phyloP scores from a whole-genome alignment of 2,329 filamentous ascomycete genomes.

The Biscogniauxia sp. region DNA sequence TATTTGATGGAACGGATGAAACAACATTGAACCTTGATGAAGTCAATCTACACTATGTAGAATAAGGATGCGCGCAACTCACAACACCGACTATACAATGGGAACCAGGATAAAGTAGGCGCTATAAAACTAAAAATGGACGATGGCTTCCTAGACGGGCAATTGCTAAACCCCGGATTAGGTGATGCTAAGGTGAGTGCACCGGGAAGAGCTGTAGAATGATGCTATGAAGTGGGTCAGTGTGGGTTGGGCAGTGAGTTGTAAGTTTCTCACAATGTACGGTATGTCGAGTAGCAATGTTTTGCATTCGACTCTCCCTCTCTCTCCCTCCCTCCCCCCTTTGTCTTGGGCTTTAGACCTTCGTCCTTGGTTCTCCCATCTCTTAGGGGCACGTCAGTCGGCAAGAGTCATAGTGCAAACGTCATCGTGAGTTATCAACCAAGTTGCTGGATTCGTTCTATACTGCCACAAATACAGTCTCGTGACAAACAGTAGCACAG shows the following conservation, averaged over 20 bases:
- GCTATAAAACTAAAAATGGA: not conserved
- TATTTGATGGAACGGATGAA: too few relatives aligned
- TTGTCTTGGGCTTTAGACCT: not conserved
- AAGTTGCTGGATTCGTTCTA: not conserved
- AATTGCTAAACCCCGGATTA: not conserved
- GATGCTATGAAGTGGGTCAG: not conserved
- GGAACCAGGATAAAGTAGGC: too few relatives aligned
- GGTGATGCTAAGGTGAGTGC: not conserved
- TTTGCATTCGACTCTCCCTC: not conserved
- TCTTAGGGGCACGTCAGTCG: too few relatives aligned
- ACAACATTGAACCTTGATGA: not conserved
- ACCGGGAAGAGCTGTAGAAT: not conserved
- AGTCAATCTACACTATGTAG: not conserved
- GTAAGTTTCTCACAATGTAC: not conserved
- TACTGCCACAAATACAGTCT: not conserved
- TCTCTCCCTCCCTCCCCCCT: too few relatives aligned
- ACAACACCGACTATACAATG: too few relatives aligned
- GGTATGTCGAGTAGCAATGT: not conserved
- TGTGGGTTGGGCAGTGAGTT: not conserved
- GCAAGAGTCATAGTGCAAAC: not conserved
- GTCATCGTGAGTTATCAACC: not conserved
- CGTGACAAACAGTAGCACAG: not conserved
- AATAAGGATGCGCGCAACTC: not conserved
- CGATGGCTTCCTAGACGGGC: not conserved
- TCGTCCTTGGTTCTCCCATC: too few relatives aligned